phyloP scores from a whole-genome alignment of 768 basidiomycete species.

The Tricholoma furcatifolium region DNA sequence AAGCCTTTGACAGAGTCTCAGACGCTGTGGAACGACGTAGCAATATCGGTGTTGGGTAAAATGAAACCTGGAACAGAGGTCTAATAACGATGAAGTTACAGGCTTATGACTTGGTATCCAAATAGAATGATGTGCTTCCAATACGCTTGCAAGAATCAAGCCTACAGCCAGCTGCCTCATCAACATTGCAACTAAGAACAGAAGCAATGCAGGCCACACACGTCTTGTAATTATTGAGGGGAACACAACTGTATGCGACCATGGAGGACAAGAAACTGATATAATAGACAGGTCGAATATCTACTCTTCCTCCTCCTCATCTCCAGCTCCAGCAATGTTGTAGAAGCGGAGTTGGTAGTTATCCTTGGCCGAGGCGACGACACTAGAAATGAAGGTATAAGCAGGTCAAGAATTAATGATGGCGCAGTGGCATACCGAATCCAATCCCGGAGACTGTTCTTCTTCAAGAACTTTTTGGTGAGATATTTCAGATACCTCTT shows the following conservation, averaged over 20 bases:
- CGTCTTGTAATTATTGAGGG: background rate
- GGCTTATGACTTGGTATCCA: background rate
- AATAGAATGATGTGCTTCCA: no score
- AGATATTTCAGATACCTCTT: slow-evolving; percentile 99
- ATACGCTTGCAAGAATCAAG: no score
- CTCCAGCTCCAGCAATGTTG: slow-evolving; percentile 60
- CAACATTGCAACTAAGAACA: no score
- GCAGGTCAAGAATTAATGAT: background rate
- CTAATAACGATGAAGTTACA: background rate
- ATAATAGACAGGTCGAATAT: background rate
- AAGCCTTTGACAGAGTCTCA: slow-evolving; percentile 60
- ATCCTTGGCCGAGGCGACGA: slow-evolving; percentile 93
- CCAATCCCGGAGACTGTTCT: slow-evolving; percentile 94
- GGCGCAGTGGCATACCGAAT: slow-evolving; percentile 59
- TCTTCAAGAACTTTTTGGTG: slow-evolving; percentile 99
- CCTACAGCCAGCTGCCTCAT: no score
- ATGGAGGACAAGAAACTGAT: background rate
- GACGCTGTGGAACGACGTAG: slow-evolving; percentile 70
- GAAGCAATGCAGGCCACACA: no score
- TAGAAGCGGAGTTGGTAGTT: slow-evolving; percentile 94
- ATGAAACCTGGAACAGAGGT: slow-evolving; percentile 37
- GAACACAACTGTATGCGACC: no score
- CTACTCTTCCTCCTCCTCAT: slow-evolving; percentile 31
- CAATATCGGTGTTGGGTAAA: slow-evolving; percentile 59
- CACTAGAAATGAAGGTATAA: slow-evolving; percentile 38